Conservation (phyloP, 148 eudicot species). For the Salicornia ramosissima region DNA sequence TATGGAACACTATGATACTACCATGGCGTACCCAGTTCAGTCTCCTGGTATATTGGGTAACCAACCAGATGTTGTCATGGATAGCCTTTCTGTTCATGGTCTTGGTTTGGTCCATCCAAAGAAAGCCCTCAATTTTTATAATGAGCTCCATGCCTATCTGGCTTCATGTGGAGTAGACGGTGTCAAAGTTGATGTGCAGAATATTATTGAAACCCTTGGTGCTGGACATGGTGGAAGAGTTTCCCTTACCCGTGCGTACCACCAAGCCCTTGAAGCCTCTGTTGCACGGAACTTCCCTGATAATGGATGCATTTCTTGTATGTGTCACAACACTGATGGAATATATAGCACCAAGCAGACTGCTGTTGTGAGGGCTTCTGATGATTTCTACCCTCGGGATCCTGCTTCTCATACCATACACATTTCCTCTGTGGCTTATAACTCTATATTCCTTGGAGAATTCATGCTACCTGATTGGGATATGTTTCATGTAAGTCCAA, state of each 20-base stretch:
- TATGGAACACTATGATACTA: slow-evolving; percentile 82
- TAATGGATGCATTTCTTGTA: slow-evolving; percentile 89
- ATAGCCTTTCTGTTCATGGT: slow-evolving; percentile 82
- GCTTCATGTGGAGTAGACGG: slow-evolving; percentile 96
- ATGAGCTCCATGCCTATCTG: slow-evolving; percentile 95
- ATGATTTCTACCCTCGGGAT: slow-evolving; percentile 85
- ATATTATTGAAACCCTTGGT: slow-evolving; percentile 93
- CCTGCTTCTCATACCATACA: slow-evolving; percentile 98
- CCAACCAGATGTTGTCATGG: slow-evolving; percentile 93
- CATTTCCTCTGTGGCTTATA: slow-evolving; percentile 82
- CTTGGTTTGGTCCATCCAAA: slow-evolving; percentile 87
- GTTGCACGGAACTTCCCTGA: slow-evolving; percentile 68
- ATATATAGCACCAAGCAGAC: slow-evolving; percentile 71
- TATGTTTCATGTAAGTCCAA: slow-evolving; percentile 82
- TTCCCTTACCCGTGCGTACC: slow-evolving; percentile 70
- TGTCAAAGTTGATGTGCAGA: slow-evolving; percentile 96
- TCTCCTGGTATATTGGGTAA: slow-evolving; percentile 86
- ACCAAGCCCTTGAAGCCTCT: slow-evolving; percentile 81
- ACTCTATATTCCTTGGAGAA: slow-evolving; percentile 87
- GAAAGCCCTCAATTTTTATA: slow-evolving; percentile 85
- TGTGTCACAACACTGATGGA: slow-evolving; percentile 91
- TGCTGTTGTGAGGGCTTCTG: slow-evolving; percentile 86
- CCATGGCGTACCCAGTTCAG: slow-evolving; percentile 79
- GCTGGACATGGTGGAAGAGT: slow-evolving; percentile 95
- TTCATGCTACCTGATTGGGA: slow-evolving; percentile 99